Base-by-base conservation (phyloP, 495 filamentous ascomycete species). In the Gamarada debralockiae region DNA sequence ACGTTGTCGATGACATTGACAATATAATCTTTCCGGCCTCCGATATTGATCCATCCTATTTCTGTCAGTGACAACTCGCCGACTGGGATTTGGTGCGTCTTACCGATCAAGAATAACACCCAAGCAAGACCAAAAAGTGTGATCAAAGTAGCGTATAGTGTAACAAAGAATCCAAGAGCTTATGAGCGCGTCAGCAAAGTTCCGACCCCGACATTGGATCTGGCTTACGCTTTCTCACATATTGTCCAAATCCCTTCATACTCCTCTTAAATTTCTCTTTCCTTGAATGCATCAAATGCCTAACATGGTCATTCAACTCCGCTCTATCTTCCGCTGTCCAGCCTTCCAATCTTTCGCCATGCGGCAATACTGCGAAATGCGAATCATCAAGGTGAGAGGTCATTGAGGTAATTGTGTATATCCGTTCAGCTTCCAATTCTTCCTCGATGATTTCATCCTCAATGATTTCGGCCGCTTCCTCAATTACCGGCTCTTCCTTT, bases 71-170 rank as follows among this genome's bases (percentile, higher is more conserved):
- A 23, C 9, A 20, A 4, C 18, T 17, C 17, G 9, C 5, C 21
- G 10, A 2, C 8, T 23, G 13, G 40, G 5, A 23, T 15, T 43
- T 73, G 73, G 3, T 13, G 13, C 0, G 8, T 47, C 52, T 31
- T 53, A 59, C 60, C 87, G 58, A 92, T 92, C 41, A 92, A 67
- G 69, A 90, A 90, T 27, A 92, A 75, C 0, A 92, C 87, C 88
- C 88, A 92, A 1, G 84, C 86, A 41, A 88, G 74, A 55, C 88
- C 88, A 51, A 90, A 92, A 6, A 89, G 71, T 0, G 87, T 92
- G 53, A 92, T 89, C 12, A 90, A 69, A 8, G 80, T 83, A n/a
- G 85, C 87, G 59, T 92, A 92, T 9, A 91, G 64, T 5, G 86
- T 89, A 21, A 92, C 81, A 22, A 89, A 70, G 55, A 89, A 84